A percentile compares a stretch with the other conserved stretches of the same genome.
Conservation (phyloP, 139 green algal species). For the Chlamydomonas schloesseri region DNA sequence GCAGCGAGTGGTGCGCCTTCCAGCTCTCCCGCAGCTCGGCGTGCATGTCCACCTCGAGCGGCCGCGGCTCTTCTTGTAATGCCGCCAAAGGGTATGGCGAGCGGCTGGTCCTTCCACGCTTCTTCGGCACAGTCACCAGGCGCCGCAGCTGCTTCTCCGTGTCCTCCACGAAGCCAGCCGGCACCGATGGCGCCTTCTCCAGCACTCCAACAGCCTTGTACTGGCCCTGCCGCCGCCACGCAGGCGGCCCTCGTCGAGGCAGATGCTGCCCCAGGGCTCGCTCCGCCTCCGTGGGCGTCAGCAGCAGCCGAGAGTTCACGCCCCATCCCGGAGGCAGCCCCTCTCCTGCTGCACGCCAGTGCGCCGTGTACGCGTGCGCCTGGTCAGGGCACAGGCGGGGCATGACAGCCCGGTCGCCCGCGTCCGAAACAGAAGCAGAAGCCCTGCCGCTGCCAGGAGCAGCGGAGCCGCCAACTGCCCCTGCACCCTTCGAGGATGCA, state of each 20-base stretch:
- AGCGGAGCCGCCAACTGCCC: neutral
- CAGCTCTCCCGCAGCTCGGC: conserved; percentile 58
- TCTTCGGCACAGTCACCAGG: neutral
- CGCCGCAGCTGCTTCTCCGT: neutral
- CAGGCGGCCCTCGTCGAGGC: neutral
- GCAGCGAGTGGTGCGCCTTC: conserved; percentile 30
- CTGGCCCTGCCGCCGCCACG: neutral
- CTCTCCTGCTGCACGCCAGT: neutral
- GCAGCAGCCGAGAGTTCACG: neutral
- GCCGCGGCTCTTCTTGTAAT: no score
- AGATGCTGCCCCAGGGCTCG: neutral
- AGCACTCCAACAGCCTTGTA: neutral
- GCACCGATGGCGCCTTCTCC: neutral
- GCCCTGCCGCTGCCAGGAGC: no score
- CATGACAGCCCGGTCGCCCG: no score
- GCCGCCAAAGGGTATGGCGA: no score
- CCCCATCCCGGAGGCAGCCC: neutral
- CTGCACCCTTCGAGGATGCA: no score
- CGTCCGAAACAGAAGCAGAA: no score
- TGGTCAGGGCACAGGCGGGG: no score
- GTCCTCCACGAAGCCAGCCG: neutral
- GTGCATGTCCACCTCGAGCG: conserved; percentile 50
- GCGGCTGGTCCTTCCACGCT: no score
- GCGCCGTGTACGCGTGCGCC: neutral
- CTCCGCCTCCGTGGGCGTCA: neutral